Evolutionary conservation across 2,329 filamentous ascomycete species (phyloP).

Genomic region (Aspergillus proliferans): DNA sequence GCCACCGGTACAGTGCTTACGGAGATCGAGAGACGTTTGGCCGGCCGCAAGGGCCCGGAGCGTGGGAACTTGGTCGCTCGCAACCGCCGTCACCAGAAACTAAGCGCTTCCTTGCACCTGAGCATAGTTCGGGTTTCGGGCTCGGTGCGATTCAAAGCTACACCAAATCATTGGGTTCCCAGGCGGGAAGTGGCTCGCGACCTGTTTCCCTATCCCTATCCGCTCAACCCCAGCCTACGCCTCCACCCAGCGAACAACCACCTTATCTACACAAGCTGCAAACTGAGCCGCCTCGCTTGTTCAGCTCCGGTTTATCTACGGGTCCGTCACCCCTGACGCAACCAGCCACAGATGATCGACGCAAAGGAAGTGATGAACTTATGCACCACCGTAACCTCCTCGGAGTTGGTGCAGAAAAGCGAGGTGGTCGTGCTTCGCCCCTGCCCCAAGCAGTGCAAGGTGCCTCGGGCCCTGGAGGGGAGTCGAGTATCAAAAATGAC

Average conservation of each 20-base stretch:
- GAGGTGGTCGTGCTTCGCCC: constrained; percentile 77
- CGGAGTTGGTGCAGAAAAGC: constrained; percentile 67
- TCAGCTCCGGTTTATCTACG: constrained; percentile 28
- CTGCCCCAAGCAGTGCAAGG: constrained; percentile 91
- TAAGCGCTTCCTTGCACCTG: constrained; percentile 28
- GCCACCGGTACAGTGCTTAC: constrained; percentile 26
- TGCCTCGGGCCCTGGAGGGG: constrained; percentile 70
- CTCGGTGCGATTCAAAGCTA: constrained; percentile 38
- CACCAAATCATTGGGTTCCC: constrained; percentile 36
- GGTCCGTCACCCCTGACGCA: constrained; percentile 22
- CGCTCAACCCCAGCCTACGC: constrained; percentile 28
- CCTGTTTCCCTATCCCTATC: constrained; percentile 25
- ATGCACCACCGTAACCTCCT: constrained; percentile 63
- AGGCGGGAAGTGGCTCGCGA: constrained; percentile 26
- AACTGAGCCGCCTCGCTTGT: constrained; percentile 24
- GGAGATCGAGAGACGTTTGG: constrained; percentile 27
- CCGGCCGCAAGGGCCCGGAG: constrained; percentile 19
- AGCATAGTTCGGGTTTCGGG: constrained; percentile 28
- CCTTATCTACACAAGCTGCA: constrained; percentile 28
- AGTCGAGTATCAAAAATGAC: constrained; percentile 88
- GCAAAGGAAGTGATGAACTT: constrained; percentile 49
- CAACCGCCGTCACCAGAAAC: constrained; percentile 34
- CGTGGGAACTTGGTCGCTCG: constrained; percentile 34
- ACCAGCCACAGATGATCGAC: constrained; percentile 31
- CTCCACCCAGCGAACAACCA: constrained; percentile 27